Evolutionary conservation across 352 stramenopile species (phyloP).

Genomic region (Globisporangium alternatum): DNA sequence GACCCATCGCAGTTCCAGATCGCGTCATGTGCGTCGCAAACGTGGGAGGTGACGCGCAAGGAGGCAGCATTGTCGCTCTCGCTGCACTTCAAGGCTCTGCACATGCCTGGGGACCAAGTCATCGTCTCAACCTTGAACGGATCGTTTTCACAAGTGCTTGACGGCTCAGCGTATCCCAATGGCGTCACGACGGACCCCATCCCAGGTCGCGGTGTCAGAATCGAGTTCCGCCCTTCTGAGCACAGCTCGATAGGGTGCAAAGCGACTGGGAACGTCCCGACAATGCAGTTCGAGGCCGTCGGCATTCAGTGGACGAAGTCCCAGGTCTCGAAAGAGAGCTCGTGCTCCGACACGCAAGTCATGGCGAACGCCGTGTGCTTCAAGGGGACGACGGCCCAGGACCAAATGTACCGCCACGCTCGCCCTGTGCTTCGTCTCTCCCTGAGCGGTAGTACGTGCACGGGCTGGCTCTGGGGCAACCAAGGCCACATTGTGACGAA

Average conservation of each 20-base stretch:
- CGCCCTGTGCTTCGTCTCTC: not conserved
- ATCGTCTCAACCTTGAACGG: not conserved
- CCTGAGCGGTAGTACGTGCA: not conserved
- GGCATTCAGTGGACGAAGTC: not conserved
- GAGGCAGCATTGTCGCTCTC: not conserved
- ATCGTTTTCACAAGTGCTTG: not conserved
- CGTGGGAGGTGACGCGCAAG: not conserved
- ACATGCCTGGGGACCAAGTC: not conserved
- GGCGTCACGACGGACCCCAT: not conserved
- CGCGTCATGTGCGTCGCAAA: not conserved
- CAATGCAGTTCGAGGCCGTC: not conserved
- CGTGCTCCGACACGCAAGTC: not conserved
- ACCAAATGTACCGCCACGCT: not conserved
- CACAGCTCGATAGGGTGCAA: not conserved
- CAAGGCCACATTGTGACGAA: not conserved
- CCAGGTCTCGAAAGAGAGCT: not conserved
- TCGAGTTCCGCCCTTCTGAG: not conserved
- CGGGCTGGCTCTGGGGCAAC: not conserved
- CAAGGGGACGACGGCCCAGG: not conserved
- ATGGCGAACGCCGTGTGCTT: not conserved
- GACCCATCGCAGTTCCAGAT: not conserved
- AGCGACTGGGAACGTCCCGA: not conserved
- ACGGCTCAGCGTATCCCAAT: not conserved
- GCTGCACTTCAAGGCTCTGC: not conserved
- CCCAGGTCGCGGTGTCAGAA: not conserved